Evolutionary conservation across 108 stramenopile species (phyloP).

Genomic region (Cylindrotheca closterium): DNA sequence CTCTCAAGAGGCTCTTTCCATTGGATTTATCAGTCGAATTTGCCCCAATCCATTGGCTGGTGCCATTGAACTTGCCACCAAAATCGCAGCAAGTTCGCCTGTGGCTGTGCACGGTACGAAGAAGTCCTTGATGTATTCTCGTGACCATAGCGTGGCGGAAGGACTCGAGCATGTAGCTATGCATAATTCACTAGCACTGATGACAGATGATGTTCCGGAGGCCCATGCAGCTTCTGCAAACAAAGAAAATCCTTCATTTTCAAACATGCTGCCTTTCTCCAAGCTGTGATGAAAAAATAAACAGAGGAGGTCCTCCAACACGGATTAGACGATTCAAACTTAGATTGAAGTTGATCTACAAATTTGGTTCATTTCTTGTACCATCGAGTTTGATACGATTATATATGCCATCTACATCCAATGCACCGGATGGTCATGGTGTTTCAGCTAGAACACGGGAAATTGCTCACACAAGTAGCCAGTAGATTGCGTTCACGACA

Average conservation of each 20-base stretch:
- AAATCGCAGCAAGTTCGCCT: slow-evolving; percentile 61
- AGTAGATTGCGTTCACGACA: too few relatives aligned
- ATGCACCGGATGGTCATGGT: too few relatives aligned
- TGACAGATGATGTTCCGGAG: slow-evolving; percentile 54
- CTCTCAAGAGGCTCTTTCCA: slow-evolving; percentile 49
- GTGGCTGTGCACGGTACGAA: slow-evolving; percentile 76
- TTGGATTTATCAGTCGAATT: slow-evolving; percentile 72
- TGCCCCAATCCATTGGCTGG: slow-evolving; percentile 31
- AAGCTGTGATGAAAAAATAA: too few relatives aligned
- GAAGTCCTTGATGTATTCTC: slow-evolving; percentile 57
- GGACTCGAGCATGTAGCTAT: slow-evolving; percentile 70
- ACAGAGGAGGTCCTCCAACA: too few relatives aligned
- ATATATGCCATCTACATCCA: too few relatives aligned
- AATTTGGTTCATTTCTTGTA: too few relatives aligned
- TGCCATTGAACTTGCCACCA: slow-evolving; percentile 43
- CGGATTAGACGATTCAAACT: too few relatives aligned
- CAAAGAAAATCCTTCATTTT: slow-evolving; percentile 10
- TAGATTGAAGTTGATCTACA: too few relatives aligned
- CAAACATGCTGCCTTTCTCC: slow-evolving; percentile 3
- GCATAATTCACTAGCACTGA: slow-evolving; percentile 72
- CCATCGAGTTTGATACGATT: too few relatives aligned
- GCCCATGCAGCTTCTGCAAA: slow-evolving; percentile 5
- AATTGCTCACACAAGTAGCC: too few relatives aligned
- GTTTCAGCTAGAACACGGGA: too few relatives aligned
- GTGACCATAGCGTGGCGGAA: slow-evolving; percentile 74